phyloP scores from a whole-genome alignment of 257 asterid species.

The Oldenlandia corymbosa region DNA sequence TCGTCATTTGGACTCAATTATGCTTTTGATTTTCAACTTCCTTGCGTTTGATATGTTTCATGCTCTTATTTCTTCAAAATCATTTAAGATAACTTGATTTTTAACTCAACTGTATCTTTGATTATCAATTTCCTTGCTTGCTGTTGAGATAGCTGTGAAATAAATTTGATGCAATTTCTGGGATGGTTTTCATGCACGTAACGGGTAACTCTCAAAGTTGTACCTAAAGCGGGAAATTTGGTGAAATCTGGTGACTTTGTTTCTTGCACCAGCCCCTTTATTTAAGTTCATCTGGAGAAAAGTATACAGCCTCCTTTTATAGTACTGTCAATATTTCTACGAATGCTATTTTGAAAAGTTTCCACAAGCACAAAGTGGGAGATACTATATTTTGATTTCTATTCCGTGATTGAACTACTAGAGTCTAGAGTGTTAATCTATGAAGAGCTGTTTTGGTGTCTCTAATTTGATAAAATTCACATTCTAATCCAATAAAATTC shows the following conservation, averaged over 20 bases:
- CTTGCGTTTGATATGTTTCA: background rate
- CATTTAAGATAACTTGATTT: background rate
- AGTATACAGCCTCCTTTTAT: too few species aligned
- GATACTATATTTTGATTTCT: background rate
- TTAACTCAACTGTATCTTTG: background rate
- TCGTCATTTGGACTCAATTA: too few species aligned
- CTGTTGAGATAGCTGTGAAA: too few species aligned
- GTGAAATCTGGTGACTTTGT: background rate
- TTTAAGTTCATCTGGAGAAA: too few species aligned
- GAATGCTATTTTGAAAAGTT: background rate
- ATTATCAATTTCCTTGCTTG: background rate
- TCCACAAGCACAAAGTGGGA: background rate
- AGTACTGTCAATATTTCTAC: too few species aligned
- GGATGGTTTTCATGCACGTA: background rate
- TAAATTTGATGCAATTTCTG: background rate
- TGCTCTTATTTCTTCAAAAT: background rate
- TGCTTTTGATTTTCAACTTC: too few species aligned
- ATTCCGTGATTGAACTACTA: too few species aligned
- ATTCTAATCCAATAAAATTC: background rate
- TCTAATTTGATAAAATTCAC: too few species aligned
- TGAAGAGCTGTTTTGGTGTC: too few species aligned
- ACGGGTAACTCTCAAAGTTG: background rate
- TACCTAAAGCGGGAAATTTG: background rate
- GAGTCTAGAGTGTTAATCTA: too few species aligned
- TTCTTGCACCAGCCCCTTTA: too few species aligned